phyloP scores from a whole-genome alignment of 2,329 filamentous ascomycete species.

The Fusarium solani-melongenae region DNA sequence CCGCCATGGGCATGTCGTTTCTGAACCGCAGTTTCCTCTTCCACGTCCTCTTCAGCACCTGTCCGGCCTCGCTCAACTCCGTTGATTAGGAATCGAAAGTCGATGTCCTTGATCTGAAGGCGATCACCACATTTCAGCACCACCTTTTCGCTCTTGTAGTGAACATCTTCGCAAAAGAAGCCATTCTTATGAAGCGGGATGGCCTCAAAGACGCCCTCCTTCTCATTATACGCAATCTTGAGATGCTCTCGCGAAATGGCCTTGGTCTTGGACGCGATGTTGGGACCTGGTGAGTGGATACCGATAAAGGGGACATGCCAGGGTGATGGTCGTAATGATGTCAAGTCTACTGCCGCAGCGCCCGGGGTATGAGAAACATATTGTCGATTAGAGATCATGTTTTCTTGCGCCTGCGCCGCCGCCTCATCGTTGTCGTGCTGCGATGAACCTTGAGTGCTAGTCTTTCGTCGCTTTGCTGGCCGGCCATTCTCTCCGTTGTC shows the following conservation, averaged over 20 bases:
- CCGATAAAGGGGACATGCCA: constrained; percentile 73
- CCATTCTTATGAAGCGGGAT: constrained; percentile 72
- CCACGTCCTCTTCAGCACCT: constrained; percentile 66
- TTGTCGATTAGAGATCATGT: constrained; percentile 67
- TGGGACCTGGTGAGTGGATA: constrained; percentile 76
- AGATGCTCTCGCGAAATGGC: constrained; percentile 80
- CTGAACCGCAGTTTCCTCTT: constrained; percentile 59
- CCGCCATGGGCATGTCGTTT: constrained; percentile 65
- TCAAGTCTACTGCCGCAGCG: constrained; percentile 69
- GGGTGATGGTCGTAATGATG: constrained; percentile 69
- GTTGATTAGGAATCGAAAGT: constrained; percentile 76
- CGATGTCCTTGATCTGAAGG: constrained; percentile 79
- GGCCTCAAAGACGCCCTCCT: constrained; percentile 73
- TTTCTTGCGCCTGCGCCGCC: constrained; percentile 49
- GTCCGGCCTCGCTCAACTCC: constrained; percentile 68
- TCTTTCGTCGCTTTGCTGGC: constrained; percentile 60
- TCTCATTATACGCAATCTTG: constrained; percentile 76
- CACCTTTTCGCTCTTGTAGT: constrained; percentile 66
- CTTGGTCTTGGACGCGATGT: constrained; percentile 72
- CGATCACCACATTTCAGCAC: constrained; percentile 71
- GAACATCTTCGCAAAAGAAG: constrained; percentile 73
- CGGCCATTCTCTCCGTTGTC: constrained; percentile 63
- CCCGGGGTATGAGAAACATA: constrained; percentile 70
- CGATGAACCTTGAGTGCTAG: constrained; percentile 56
- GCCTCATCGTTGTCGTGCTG: constrained; percentile 56